A percentile compares a stretch with the other conserved stretches of the same genome.
phyloP scores from a whole-genome alignment of 2,329 filamentous ascomycete species.

The Pseudopithomyces maydicus region DNA sequence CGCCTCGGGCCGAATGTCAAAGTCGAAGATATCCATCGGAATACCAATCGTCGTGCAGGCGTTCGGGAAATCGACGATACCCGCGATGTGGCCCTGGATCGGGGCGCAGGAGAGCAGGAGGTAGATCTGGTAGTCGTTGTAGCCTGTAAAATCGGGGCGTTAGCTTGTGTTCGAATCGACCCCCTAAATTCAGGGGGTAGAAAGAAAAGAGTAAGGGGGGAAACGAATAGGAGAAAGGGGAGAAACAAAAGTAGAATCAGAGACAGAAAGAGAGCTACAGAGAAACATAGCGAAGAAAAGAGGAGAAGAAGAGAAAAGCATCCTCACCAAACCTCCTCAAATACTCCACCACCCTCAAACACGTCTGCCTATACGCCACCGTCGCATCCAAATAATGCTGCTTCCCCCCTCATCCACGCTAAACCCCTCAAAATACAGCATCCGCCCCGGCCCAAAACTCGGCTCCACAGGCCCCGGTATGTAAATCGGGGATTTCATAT shows the following conservation, averaged over 20 bases:
- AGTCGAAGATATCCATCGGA: slow-evolving; percentile 94
- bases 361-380: slow-evolving; percentile 84
- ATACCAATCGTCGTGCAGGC: slow-evolving; percentile 87
- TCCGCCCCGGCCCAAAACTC: slow-evolving; percentile 80
- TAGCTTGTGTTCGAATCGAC: too few relatives aligned
- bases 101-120: slow-evolving; percentile 84
- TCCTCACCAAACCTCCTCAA: slow-evolving; percentile 70
- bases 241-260: too few relatives aligned
- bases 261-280: too few relatives aligned
- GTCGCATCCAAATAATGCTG: slow-evolving; percentile 89
- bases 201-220: too few relatives aligned
- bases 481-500: slow-evolving; percentile 83
- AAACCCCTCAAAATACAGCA: slow-evolving; percentile 89
- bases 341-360: slow-evolving; percentile 78
- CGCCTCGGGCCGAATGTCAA: slow-evolving; percentile 77
- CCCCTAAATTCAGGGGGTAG: too few relatives aligned
- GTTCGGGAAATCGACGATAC: slow-evolving; percentile 87
- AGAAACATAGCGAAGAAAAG: too few relatives aligned
- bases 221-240: too few relatives aligned
- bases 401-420: slow-evolving; percentile 84
- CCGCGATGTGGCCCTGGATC: slow-evolving; percentile 84
- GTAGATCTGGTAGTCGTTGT: slow-evolving; percentile 79
- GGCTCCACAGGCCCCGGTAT: slow-evolving; percentile 86
- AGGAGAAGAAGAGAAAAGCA: too few relatives aligned
- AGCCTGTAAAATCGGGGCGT: too few relatives aligned